phyloP scores from a whole-genome alignment of 768 basidiomycete genomes.

The Paxillus involutus region DNA sequence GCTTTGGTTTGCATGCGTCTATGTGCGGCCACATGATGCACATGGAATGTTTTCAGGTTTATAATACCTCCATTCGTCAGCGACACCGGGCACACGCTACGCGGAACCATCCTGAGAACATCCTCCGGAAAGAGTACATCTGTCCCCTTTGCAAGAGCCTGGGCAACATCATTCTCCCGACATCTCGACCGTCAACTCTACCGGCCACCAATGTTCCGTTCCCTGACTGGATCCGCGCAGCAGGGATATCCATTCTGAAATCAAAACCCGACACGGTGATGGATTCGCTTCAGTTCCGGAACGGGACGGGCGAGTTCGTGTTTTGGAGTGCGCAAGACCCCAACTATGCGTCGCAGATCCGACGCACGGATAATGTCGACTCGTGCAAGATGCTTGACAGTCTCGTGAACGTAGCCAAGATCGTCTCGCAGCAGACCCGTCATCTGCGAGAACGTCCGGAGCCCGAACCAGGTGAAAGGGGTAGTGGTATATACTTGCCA shows the following conservation, averaged over 20 bases:
- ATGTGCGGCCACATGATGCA: conserved; percentile 99
- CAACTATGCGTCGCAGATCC: conserved; percentile 58
- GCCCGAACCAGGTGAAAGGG: conserved; percentile 71
- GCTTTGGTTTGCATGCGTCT: conserved; percentile 84
- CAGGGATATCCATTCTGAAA: conserved; percentile 87
- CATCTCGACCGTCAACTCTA: conserved; percentile 50
- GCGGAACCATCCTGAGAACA: conserved; percentile 91
- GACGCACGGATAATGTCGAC: conserved; percentile 55
- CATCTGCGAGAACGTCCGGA: conserved; percentile 78
- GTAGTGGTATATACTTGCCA: conserved; percentile 86
- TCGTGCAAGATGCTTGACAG: conserved; percentile 84
- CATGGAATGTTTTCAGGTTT: conserved; percentile 88
- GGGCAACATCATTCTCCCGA: conserved; percentile 91
- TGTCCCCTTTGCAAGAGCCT: conserved; percentile 97
- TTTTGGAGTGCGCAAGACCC: conserved; percentile 87
- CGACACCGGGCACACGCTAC: conserved; percentile 88
- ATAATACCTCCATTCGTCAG: conserved; percentile 81
- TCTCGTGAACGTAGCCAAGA: conserved; percentile 73
- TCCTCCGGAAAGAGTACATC: conserved; percentile 91
- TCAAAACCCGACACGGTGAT: conserved; percentile 72
- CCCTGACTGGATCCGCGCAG: conserved; percentile 86
- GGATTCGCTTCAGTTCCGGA: conserved; percentile 73
- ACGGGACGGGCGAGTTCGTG: conserved; percentile 84
- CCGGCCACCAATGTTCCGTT: conserved; percentile 58
- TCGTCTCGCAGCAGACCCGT: conserved; percentile 80